Evolutionary conservation across 73 alveolate species (phyloP).

Genomic region (Tetrahymena thermophila): DNA sequence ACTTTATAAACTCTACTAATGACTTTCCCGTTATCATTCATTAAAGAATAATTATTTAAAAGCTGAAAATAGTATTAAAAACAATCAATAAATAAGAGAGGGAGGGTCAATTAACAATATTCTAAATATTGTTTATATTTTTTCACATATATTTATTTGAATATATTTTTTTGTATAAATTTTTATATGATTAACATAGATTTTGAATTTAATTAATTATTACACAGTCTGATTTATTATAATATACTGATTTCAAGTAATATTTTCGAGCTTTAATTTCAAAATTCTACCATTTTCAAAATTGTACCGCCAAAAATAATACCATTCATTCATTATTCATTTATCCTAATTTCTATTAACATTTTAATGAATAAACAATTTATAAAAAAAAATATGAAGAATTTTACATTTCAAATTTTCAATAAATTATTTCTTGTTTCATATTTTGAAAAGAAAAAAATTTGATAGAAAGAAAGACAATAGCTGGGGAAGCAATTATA

Average conservation of each 20-base stretch:
- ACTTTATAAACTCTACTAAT: not conserved
- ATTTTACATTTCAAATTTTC: too few relatives aligned
- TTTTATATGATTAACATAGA: not conserved
- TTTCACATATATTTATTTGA: not conserved
- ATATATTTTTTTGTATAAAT: too few relatives aligned
- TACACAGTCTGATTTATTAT: not conserved
- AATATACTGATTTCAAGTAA: not conserved
- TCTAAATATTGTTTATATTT: not conserved
- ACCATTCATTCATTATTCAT: too few relatives aligned
- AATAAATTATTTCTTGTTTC: too few relatives aligned
- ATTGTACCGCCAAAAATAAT: not conserved
- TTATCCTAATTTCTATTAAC: too few relatives aligned
- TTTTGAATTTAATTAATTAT: too few relatives aligned
- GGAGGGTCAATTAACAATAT: not conserved
- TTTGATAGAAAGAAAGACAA: too few relatives aligned
- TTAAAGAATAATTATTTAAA: not conserved
- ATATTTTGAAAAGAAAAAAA: too few relatives aligned
- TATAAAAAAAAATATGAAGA: too few relatives aligned
- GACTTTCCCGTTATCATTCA: not conserved
- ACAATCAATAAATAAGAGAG: not conserved
- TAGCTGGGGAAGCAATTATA: too few relatives aligned
- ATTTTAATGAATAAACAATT: too few relatives aligned
- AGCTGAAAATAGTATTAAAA: not conserved
- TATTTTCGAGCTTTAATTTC: not conserved
- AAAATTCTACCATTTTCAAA: not conserved